These are phyloP conservation scores for Arabidopsis thaliana DNA, from an alignment of 345 rosid species.

Conservation along the genomic window TAIR10.1 NC_003074.8:6317001-6317500, in stretches of 20 bases:
- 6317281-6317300: slow-evolving; percentile 56
- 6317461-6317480: slow-evolving; percentile 44
- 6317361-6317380: slow-evolving; percentile 12
- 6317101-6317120: slow-evolving; percentile 97
- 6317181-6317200: slow-evolving; percentile 10
- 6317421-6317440: slow-evolving; percentile 32
- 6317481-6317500: slow-evolving; percentile 42
- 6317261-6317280: slow-evolving; percentile 77
- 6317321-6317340: neutral
- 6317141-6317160: slow-evolving; percentile 16
- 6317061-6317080: slow-evolving; percentile 93
- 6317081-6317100: slow-evolving; percentile 95
- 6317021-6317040: slow-evolving; percentile 95
- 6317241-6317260: slow-evolving; percentile 77
- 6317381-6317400: slow-evolving; percentile 22
- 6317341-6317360: slow-evolving; percentile 12
- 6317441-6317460: slow-evolving; percentile 62
- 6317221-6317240: slow-evolving; percentile 94
- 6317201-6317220: slow-evolving; percentile 50
- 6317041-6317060: slow-evolving; percentile 80
- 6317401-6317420: slow-evolving; percentile 29
- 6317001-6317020: slow-evolving; percentile 92
- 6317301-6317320: neutral
- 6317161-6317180: slow-evolving; percentile 13
- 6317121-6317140: slow-evolving; percentile 59